Conservation (phyloP, 257 asterid species). For the Orobanche coerulescens region DNA sequence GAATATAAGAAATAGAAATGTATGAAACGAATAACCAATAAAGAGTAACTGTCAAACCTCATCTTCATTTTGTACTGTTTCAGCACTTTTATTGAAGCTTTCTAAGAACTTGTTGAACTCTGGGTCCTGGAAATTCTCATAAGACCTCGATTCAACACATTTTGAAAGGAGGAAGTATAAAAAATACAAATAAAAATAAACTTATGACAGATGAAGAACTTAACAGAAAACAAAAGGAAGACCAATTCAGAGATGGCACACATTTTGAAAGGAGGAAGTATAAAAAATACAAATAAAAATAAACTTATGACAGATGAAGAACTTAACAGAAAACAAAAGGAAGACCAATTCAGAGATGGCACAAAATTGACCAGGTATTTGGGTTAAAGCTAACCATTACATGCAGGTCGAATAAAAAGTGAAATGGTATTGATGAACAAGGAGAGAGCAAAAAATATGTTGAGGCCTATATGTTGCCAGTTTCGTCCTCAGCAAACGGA, state of each 20-base stretch:
- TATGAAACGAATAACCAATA: constrained; percentile 9
- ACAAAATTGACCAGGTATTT: background rate
- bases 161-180: background rate
- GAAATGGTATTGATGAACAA: background rate
- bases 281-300: background rate
- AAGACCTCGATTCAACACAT: constrained; percentile 20
- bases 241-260: background rate
- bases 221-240: background rate
- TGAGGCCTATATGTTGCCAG: background rate
- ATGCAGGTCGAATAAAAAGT: background rate
- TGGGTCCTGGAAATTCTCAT: constrained; percentile 65
- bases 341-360: background rate
- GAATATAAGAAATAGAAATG: no score
- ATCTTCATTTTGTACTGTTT: constrained; percentile 38
- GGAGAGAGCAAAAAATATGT: constrained; percentile 2
- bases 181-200: background rate
- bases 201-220: constrained; percentile 2
- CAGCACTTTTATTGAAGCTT: constrained; percentile 34
- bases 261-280: background rate
- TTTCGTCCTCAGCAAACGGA: background rate
- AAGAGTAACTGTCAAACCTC: constrained; percentile 40
- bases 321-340: background rate
- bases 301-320: constrained; percentile 1
- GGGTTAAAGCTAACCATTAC: background rate
- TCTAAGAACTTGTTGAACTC: constrained; percentile 62